Evolutionary conservation across 1,284 basidiomycete species (phyloP).

Genomic region (Boletellus dicymbophilus): DNA sequence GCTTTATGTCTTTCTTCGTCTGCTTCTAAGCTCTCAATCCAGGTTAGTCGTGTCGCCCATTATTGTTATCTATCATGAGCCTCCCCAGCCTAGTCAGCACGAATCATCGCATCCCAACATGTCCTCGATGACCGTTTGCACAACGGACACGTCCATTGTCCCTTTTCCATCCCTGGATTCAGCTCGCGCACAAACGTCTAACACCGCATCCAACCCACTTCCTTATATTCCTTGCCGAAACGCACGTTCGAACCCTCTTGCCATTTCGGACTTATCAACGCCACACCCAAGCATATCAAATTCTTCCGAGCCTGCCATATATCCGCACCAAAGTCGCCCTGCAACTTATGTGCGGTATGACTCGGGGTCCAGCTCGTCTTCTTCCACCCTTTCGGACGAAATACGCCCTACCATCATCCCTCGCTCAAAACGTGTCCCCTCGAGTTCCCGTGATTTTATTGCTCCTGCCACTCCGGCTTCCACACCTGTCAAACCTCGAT

Average conservation of each 20-base stretch:
- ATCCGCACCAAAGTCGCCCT: constrained; percentile 16
- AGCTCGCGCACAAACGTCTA: constrained; percentile 43
- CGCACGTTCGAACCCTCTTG: constrained; percentile 8
- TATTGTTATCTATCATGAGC: neutral
- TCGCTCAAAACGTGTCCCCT: constrained; percentile 38
- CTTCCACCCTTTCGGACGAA: constrained; percentile 35
- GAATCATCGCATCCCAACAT: constrained; percentile 13
- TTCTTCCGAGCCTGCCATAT: constrained; percentile 6
- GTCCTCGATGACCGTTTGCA: constrained; percentile 29
- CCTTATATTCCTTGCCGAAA: constrained; percentile 21
- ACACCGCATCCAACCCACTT: constrained; percentile 54
- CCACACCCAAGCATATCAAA: constrained; percentile 8
- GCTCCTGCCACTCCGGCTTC: constrained; percentile 46
- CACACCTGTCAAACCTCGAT: constrained; percentile 32
- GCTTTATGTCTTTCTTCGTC: constrained; percentile 20
- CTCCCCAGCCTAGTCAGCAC: constrained; percentile 1
- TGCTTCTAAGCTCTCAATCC: constrained; percentile 13
- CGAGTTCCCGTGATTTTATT: constrained; percentile 10
- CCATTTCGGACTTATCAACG: constrained; percentile 17
- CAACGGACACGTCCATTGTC: constrained; percentile 38
- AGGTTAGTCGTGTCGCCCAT: constrained; percentile 5
- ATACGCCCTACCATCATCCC: constrained; percentile 31
- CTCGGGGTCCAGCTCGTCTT: constrained; percentile 35
- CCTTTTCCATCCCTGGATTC: constrained; percentile 33
- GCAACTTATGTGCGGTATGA: constrained; percentile 25